These are phyloP conservation scores for Sphagnum magellanicum DNA, from an alignment of 228 moss, liverwort and hornwort species.

Conservation along the genomic window DNA sequence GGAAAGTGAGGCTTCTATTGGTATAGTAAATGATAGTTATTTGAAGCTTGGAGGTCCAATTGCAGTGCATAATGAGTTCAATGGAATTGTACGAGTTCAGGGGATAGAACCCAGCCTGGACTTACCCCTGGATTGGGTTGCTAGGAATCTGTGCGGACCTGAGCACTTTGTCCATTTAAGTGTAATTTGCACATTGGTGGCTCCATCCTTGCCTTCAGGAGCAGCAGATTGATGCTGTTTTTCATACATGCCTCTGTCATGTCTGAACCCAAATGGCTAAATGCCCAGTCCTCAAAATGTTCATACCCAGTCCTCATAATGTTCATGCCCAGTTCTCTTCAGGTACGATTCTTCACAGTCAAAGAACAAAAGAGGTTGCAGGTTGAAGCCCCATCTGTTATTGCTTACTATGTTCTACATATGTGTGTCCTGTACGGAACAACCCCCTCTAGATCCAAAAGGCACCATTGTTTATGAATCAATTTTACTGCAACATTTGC, in stretches of 20 bases:
- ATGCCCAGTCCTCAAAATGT: too few relatives aligned
- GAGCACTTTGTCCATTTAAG: constrained; percentile 89
- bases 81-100: constrained; percentile 82
- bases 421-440: too few relatives aligned
- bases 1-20: background rate
- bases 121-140: constrained; percentile 93
- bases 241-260: background rate
- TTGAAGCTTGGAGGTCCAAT: background rate
- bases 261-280: too few relatives aligned
- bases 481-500: too few relatives aligned
- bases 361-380: too few relatives aligned
- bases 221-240: constrained; percentile 4
- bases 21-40: background rate
- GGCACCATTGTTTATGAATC: too few relatives aligned
- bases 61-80: constrained; percentile 36
- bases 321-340: too few relatives aligned
- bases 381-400: too few relatives aligned
- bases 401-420: too few relatives aligned
- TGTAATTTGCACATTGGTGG: constrained; percentile 63
- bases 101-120: constrained; percentile 92
- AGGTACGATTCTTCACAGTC: too few relatives aligned
- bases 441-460: too few relatives aligned
- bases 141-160: constrained; percentile 88
- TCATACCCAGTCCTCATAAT: too few relatives aligned
- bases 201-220: constrained; percentile 24